A percentile compares a stretch with the other conserved stretches of the same genome.
These are phyloP conservation scores for Cryptomeria japonica DNA, from an alignment of 75 land plant genomes.

Conservation along the genomic window DNA sequence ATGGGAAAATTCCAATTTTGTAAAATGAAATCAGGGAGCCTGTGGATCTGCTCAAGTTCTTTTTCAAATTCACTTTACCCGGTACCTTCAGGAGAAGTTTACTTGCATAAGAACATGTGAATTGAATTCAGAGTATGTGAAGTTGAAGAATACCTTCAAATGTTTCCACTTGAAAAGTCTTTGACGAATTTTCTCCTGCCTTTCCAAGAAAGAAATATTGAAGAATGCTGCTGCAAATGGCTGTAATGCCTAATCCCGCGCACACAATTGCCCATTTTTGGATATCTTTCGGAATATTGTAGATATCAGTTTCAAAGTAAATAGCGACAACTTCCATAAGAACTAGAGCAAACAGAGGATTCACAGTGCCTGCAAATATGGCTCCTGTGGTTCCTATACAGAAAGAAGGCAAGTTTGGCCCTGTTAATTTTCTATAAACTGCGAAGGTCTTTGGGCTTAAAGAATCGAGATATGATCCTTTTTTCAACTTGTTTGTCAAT, in stretches of 20 bases:
- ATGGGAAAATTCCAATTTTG: not conserved
- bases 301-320: conserved; percentile 7
- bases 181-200: conserved; percentile 1
- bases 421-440: conserved; percentile 9
- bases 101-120: not conserved
- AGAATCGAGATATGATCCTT: not conserved
- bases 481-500: not conserved
- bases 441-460: not conserved
- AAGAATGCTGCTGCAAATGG: not conserved
- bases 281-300: conserved; percentile 15
- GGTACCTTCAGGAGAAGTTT: not conserved
- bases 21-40: not conserved
- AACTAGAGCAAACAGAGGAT: conserved; percentile 19
- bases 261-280: conserved; percentile 16
- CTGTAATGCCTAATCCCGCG: conserved; percentile 9
- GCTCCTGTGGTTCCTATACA: conserved; percentile 22
- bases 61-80: not conserved
- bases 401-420: conserved; percentile 20
- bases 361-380: conserved; percentile 11
- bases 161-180: not conserved
- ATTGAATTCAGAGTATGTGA: not conserved
- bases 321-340: conserved; percentile 7
- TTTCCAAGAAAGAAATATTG: conserved; percentile 12
- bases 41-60: not conserved
- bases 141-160: conserved; percentile 9